These are phyloP conservation scores for Parietaria judaica DNA, from an alignment of 306 rosid species.

Conservation along the genomic window DNA sequence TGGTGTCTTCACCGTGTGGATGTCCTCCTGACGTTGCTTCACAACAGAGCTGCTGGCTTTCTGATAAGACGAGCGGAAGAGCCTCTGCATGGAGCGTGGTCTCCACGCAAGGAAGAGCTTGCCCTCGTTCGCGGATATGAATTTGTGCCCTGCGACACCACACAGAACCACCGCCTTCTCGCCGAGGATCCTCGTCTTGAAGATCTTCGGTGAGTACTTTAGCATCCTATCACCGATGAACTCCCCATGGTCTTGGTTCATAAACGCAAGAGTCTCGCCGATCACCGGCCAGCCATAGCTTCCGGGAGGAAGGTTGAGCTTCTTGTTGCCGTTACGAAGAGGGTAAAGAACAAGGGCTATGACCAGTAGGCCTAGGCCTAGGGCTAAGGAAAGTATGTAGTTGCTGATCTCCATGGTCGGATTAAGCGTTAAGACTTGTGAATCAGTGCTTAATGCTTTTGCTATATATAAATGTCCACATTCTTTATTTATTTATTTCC, in stretches of 20 bases:
- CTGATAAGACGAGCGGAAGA: background rate
- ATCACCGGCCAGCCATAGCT: conserved; percentile 39
- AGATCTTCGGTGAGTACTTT: conserved; percentile 29
- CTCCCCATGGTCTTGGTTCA: conserved; percentile 13
- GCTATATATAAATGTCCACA: too few relatives aligned
- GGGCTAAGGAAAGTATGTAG: too few relatives aligned
- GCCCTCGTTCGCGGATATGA: conserved; percentile 34
- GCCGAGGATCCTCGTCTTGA: conserved; percentile 39
- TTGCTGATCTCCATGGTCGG: too few relatives aligned
- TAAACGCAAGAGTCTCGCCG: conserved; percentile 36
- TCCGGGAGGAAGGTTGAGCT: conserved; percentile 34
- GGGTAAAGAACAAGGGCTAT: too few relatives aligned
- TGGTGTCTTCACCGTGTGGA: conserved; percentile 50
- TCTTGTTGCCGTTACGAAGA: too few relatives aligned
- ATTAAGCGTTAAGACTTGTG: too few relatives aligned
- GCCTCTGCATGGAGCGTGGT: conserved; percentile 5
- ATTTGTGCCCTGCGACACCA: conserved; percentile 37
- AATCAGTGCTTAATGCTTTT: too few relatives aligned
- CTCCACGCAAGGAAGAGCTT: conserved; percentile 25
- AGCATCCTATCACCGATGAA: conserved; percentile 20
- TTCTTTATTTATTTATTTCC: too few relatives aligned
- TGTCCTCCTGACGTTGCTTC: conserved; percentile 65
- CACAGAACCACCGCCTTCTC: conserved; percentile 34
- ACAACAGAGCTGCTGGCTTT: conserved; percentile 26
- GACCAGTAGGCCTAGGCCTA: too few relatives aligned